Conservation (phyloP, 495 filamentous ascomycete genomes). For the Talaromyces stipitatus region DNA sequence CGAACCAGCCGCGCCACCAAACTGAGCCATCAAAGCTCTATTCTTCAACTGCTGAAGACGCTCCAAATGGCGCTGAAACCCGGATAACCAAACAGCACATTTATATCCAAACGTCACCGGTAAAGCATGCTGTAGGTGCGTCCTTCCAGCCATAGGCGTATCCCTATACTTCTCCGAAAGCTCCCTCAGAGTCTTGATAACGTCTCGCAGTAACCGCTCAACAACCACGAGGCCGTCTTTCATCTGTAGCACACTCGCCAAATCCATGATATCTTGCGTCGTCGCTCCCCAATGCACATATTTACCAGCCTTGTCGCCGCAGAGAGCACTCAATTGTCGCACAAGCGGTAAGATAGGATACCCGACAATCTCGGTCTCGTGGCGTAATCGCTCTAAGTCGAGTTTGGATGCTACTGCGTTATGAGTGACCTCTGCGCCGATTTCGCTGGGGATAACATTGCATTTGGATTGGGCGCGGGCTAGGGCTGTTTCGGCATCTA, state of each 20-base stretch:
- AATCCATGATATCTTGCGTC: slow-evolving; percentile 50
- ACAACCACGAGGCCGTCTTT: slow-evolving; percentile 36
- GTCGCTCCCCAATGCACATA: slow-evolving; percentile 51
- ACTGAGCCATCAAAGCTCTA: slow-evolving; percentile 35
- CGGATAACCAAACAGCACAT: slow-evolving; percentile 36
- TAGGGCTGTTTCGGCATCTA: slow-evolving; percentile 44
- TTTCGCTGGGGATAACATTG: slow-evolving; percentile 36
- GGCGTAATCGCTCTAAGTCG: slow-evolving; percentile 31
- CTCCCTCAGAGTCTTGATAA: slow-evolving; percentile 25
- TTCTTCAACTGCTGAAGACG: slow-evolving; percentile 28
- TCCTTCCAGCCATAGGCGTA: slow-evolving; percentile 45
- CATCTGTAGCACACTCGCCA: slow-evolving; percentile 42
- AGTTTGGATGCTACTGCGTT: slow-evolving; percentile 21
- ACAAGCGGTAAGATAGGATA: slow-evolving; percentile 47
- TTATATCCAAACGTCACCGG: slow-evolving; percentile 45
- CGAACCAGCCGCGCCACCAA: slow-evolving; percentile 42
- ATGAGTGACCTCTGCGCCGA: slow-evolving; percentile 30
- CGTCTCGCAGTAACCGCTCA: slow-evolving; percentile 23
- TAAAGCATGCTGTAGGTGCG: slow-evolving; percentile 44
- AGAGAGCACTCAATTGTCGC: slow-evolving; percentile 31
- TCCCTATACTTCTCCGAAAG: slow-evolving; percentile 34
- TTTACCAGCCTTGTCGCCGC: slow-evolving; percentile 33
- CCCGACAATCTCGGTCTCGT: slow-evolving; percentile 45
- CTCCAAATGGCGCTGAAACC: slow-evolving; percentile 34
- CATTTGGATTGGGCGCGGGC: slow-evolving; percentile 37